phyloP scores from a whole-genome alignment of 345 rosid species.

The Moricandia arvensis region DNA sequence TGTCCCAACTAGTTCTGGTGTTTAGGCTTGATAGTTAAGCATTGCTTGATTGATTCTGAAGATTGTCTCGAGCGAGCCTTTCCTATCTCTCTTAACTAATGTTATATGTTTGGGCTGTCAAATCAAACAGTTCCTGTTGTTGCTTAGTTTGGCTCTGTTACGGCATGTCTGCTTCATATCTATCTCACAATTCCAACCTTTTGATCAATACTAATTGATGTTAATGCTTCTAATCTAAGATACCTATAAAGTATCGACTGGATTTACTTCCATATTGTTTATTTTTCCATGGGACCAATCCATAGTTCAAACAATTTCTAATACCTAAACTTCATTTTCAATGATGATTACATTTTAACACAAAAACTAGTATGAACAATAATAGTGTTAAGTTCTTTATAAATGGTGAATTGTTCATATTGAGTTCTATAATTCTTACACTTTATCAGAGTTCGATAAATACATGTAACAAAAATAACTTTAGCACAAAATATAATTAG shows the following conservation, averaged over 20 bases:
- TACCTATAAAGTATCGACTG: not conserved
- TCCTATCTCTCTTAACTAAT: too few species aligned
- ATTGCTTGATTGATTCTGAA: too few species aligned
- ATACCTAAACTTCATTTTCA: not conserved
- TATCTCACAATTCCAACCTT: not conserved
- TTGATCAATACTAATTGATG: not conserved
- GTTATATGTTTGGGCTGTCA: too few species aligned
- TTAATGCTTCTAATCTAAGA: not conserved
- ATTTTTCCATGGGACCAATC: not conserved
- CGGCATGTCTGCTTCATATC: not conserved
- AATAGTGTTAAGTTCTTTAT: not conserved
- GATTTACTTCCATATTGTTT: not conserved
- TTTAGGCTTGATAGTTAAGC: too few species aligned
- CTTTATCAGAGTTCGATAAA: not conserved
- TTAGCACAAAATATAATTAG: not conserved
- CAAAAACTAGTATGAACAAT: not conserved
- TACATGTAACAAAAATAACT: not conserved
- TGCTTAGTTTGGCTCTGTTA: not conserved
- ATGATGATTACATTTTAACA: not conserved
- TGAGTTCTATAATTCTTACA: not conserved
- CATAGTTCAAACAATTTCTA: not conserved
- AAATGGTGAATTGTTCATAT: not conserved
- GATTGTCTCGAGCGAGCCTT: too few species aligned
- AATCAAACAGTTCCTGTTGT: not conserved
- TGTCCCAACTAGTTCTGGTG: too few species aligned